Percentiles rank a stretch among this genome's conserved stretches.
Evolutionary conservation across 2,329 filamentous ascomycete species (phyloP).

Genomic region (Scleromitrula shiraiana): DNA sequence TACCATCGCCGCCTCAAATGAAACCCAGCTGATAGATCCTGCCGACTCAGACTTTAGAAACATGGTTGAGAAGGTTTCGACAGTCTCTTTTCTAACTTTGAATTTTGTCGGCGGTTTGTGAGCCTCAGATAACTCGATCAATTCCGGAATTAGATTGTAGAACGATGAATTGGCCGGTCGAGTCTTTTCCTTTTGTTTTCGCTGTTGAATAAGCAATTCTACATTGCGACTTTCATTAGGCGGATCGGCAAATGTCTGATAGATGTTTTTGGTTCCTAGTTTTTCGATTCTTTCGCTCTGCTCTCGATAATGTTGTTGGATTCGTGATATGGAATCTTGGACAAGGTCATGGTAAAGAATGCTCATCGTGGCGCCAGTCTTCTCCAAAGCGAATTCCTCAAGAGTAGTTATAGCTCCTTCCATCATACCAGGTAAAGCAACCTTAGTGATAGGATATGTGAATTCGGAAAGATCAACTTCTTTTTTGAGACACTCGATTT

Average conservation of each 20-base stretch:
- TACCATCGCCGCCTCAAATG: slow-evolving; percentile 36
- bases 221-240: slow-evolving; percentile 14
- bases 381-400: slow-evolving; percentile 32
- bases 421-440: slow-evolving; percentile 35
- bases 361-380: slow-evolving; percentile 34
- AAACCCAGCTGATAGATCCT: slow-evolving; percentile 8
- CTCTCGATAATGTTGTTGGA: slow-evolving; percentile 28
- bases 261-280: slow-evolving; percentile 4
- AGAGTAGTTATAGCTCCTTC: slow-evolving; percentile 28
- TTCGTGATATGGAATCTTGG: slow-evolving; percentile 31
- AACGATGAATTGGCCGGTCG: slow-evolving; percentile 32
- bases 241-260: slow-evolving; percentile 6
- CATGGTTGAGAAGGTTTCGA: slow-evolving; percentile 31
- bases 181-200: slow-evolving; percentile 38
- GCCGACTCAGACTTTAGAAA: slow-evolving; percentile 20
- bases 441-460: slow-evolving; percentile 35
- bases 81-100: slow-evolving; percentile 34
- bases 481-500: slow-evolving; percentile 34
- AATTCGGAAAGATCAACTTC: slow-evolving; percentile 35
- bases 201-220: slow-evolving; percentile 29
- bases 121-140: not conserved
- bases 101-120: slow-evolving; percentile 17
- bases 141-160: slow-evolving; percentile 26
- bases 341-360: slow-evolving; percentile 38
- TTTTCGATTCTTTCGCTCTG: slow-evolving; percentile 18